phyloP scores from a whole-genome alignment of 169 alveolate genomes.

The Besnoitia besnoiti region DNA sequence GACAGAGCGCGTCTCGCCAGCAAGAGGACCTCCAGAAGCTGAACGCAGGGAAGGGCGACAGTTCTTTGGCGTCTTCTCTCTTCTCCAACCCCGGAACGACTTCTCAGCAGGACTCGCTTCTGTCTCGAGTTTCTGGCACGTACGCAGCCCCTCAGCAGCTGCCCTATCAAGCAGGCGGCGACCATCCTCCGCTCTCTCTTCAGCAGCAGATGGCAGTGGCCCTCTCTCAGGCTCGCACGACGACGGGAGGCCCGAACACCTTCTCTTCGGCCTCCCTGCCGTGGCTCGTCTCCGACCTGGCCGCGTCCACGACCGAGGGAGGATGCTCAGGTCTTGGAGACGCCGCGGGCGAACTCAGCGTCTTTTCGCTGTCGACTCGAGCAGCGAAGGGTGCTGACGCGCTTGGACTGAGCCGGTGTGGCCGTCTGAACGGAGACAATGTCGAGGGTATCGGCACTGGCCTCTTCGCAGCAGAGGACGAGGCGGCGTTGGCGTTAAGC shows the following conservation, averaged over 20 bases:
- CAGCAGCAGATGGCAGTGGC: constrained; percentile 2
- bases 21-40: not conserved
- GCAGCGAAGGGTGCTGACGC: not conserved
- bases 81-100: not conserved
- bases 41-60: not conserved
- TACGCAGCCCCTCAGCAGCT: not conserved
- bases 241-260: not conserved
- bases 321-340: not conserved
- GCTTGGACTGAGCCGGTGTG: not conserved
- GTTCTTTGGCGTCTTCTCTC: not conserved
- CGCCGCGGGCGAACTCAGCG: not conserved
- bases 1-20: not conserved
- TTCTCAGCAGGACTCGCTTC: not conserved
- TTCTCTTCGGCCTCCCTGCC: not conserved
- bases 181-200: not conserved
- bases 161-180: not conserved
- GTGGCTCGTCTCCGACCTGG: not conserved
- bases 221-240: not conserved
- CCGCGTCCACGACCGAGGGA: not conserved
- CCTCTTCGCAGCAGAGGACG: too few species aligned
- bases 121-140: not conserved
- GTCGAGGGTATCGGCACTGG: too few species aligned
- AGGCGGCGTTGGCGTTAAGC: too few species aligned
- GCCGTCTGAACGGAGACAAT: too few species aligned
- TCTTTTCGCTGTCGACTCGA: not conserved